phyloP scores from a whole-genome alignment of 2,329 filamentous ascomycete species.

The Tolypocladium amazonense region DNA sequence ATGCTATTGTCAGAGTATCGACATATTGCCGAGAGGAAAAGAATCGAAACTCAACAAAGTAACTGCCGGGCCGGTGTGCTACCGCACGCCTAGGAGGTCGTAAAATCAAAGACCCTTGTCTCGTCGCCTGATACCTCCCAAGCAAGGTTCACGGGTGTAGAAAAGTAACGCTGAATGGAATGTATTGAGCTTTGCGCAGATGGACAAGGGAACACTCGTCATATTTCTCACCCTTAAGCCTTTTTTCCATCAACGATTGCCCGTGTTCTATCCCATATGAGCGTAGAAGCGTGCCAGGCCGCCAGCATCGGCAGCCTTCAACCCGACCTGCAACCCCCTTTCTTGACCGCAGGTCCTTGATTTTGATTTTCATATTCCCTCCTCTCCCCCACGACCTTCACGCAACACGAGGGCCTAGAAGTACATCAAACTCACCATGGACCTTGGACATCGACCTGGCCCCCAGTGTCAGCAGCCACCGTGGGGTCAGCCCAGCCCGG shows the following conservation, averaged over 20 bases:
- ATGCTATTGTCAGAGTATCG: no score
- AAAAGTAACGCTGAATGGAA: not conserved
- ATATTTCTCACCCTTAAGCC: not conserved
- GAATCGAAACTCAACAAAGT: no score
- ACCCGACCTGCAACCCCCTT: not conserved
- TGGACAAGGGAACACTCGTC: not conserved
- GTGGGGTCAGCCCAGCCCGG: slow-evolving; percentile 18
- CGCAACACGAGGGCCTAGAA: no score
- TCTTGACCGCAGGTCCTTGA: not conserved
- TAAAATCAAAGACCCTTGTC: no score
- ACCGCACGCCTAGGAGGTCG: no score
- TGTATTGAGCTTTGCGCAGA: not conserved
- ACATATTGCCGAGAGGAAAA: no score
- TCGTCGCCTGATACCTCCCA: no score
- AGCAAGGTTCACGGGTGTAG: not conserved
- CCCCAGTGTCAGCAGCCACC: slow-evolving; percentile 18
- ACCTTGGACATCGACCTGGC: not conserved
- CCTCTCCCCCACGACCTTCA: not conserved
- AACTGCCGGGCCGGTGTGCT: no score
- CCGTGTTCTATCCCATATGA: not conserved
- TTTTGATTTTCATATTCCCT: not conserved
- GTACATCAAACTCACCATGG: not conserved
- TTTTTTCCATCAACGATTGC: not conserved
- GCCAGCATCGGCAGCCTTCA: not conserved
- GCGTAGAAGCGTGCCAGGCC: not conserved